phyloP scores from a whole-genome alignment of 495 filamentous ascomycete genomes.

The Neurospora sp. region DNA sequence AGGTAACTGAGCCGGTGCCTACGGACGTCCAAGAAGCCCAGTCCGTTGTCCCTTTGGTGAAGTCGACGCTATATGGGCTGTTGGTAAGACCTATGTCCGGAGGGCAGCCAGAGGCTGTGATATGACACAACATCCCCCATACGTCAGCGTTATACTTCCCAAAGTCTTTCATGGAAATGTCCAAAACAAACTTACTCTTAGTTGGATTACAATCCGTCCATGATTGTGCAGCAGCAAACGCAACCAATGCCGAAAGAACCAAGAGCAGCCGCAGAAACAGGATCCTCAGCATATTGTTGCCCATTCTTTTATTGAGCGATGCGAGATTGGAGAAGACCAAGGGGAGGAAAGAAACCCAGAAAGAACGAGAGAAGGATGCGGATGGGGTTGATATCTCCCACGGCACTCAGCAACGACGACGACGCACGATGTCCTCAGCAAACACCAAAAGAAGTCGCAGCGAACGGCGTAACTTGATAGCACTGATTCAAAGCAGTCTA shows the following conservation, averaged over 20 bases:
- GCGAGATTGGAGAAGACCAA: neutral
- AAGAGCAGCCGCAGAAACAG: neutral
- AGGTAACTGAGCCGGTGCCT: conserved; percentile 39
- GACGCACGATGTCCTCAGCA: neutral
- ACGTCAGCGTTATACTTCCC: neutral
- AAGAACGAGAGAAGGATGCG: neutral
- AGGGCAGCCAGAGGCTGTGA: conserved; percentile 5
- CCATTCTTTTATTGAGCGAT: neutral
- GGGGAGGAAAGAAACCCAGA: neutral
- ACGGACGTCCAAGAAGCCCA: conserved; percentile 52
- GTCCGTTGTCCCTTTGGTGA: conserved; percentile 48
- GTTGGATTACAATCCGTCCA: conserved; percentile 10
- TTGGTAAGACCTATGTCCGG: conserved; percentile 6
- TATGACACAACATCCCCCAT: neutral
- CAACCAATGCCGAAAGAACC: neutral
- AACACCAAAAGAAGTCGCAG: neutral
- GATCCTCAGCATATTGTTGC: neutral
- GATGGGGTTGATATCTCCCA: neutral
- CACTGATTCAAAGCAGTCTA: neutral
- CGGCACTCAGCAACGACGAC: neutral
- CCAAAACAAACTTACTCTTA: neutral
- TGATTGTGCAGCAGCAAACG: conserved; percentile 1
- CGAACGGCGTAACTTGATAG: neutral
- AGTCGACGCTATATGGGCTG: conserved; percentile 40
- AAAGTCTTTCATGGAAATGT: neutral